These are phyloP conservation scores for Viola pubescens DNA, from an alignment of 441 rosid species.

Conservation along the genomic window DNA sequence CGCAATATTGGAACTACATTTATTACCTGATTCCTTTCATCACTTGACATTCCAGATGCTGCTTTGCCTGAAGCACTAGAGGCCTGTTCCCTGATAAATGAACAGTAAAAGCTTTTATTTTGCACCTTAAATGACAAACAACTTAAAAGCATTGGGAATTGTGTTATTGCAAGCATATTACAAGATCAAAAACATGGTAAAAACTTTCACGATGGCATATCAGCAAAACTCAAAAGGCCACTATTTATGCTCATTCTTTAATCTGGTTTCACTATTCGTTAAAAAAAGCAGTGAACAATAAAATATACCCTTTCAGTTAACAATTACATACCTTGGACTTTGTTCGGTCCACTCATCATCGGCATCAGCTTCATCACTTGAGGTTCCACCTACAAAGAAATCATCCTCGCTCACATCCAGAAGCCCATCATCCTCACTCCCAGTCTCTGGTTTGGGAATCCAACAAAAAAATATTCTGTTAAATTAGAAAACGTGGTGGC, in stretches of 20 bases:
- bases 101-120: neutral
- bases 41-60: constrained; percentile 85
- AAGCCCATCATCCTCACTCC: constrained; percentile 91
- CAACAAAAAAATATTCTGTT: neutral
- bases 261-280: too few relatives aligned
- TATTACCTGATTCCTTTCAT: constrained; percentile 81
- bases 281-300: too few relatives aligned
- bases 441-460: constrained; percentile 53
- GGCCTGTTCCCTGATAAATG: constrained; percentile 67
- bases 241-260: too few relatives aligned
- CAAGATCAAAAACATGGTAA: too few relatives aligned
- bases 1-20: constrained; percentile 10
- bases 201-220: too few relatives aligned
- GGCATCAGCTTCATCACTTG: constrained; percentile 36
- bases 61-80: constrained; percentile 89
- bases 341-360: constrained; percentile 97
- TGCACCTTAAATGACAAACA: too few relatives aligned
- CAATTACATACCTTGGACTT: constrained; percentile 50
- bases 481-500: too few relatives aligned
- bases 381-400: neutral
- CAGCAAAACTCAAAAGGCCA: too few relatives aligned
- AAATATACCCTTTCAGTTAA: too few relatives aligned
- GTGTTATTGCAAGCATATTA: too few relatives aligned
- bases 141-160: too few relatives aligned
- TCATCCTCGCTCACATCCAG: constrained; percentile 76